Evolutionary conservation across 371 early-diverging fungal species (phyloP).

Genomic region (Syncephalastrum racemosum): DNA sequence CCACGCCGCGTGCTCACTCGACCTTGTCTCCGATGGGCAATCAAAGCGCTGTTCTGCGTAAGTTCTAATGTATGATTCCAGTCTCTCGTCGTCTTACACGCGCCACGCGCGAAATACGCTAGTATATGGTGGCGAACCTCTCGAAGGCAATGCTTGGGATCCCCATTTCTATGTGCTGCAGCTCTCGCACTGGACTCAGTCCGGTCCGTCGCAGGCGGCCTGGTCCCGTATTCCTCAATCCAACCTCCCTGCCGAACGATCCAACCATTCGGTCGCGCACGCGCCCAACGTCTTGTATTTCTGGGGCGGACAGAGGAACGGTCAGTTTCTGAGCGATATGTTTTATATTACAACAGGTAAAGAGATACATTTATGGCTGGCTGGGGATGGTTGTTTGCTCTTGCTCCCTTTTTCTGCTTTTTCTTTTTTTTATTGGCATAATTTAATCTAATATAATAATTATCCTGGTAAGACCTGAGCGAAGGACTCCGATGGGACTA

Average conservation of each 20-base stretch:
- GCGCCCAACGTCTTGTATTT: conserved; percentile 65
- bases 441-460: too few relatives aligned
- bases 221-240: conserved; percentile 19
- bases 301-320: conserved; percentile 71
- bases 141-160: conserved; percentile 41
- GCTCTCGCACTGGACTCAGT: conserved; percentile 42
- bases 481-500: conserved; percentile 58
- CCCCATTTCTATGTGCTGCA: conserved; percentile 29
- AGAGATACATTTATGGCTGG: too few relatives aligned
- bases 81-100: not conserved
- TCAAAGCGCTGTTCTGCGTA: conserved; percentile 32
- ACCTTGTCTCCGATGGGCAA: conserved; percentile 27
- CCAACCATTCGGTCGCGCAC: conserved; percentile 67
- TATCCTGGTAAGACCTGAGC: too few relatives aligned
- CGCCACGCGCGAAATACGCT: not conserved
- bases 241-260: conserved; percentile 56
- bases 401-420: too few relatives aligned
- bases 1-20: conserved; percentile 30
- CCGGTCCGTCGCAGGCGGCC: conserved; percentile 32
- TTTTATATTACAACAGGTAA: conserved; percentile 4
- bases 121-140: conserved; percentile 49
- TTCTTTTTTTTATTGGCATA: too few relatives aligned
- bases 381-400: too few relatives aligned
- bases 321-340: conserved; percentile 65
- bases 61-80: conserved; percentile 4